Evolutionary conservation across 441 rosid genomes (phyloP), one percentile per base, ranked within the genome.

Genomic region (Gossypium schwendimanii): DNA sequence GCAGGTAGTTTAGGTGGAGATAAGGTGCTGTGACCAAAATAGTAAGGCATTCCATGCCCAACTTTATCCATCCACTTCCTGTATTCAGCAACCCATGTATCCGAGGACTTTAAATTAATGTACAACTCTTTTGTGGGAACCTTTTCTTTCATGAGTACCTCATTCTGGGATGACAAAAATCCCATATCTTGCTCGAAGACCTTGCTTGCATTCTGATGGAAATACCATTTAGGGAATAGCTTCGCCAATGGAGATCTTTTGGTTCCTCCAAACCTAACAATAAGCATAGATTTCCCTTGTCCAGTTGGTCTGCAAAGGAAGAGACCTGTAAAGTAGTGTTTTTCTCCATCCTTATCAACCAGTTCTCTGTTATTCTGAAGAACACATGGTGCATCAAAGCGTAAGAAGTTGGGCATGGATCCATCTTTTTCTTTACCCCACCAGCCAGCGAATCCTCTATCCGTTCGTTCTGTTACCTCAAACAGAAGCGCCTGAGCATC

Each of bases 131-230:
- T 92, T 0, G 98, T 92, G 20, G 98, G 97, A 55, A 87, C 88
- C 73, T 86, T 88, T 81, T 87, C 97, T 75, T 83, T 92, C 78
- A 92, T 75, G 44, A 94, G 74, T 61, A 89, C 77, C 82, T 94
- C 97, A 45, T 92, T 94, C 64, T 94, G 97, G 12, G 98, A 94
- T 21, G 99, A 92, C 6, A 89, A 79, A 64, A 92, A 94, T 20
- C 98, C 97, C 99, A 94, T 92, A 76, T 92, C 99, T 63, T 94
- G 96, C 86, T 94, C 97, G 20, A 94, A 92, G 17, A 92, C 90
- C 85, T 89, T 94, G 62, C 94, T 76, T 0, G 88, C 92, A 72
- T 89, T 91, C 81, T 91, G 97, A 82, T 91, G 97, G 76, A 88
- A 84, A 78, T 84, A 94, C 96, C 99, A 91, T 62, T 86, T 21